phyloP scores from a whole-genome alignment of 768 basidiomycete genomes.

The Amanita pallidorosea region DNA sequence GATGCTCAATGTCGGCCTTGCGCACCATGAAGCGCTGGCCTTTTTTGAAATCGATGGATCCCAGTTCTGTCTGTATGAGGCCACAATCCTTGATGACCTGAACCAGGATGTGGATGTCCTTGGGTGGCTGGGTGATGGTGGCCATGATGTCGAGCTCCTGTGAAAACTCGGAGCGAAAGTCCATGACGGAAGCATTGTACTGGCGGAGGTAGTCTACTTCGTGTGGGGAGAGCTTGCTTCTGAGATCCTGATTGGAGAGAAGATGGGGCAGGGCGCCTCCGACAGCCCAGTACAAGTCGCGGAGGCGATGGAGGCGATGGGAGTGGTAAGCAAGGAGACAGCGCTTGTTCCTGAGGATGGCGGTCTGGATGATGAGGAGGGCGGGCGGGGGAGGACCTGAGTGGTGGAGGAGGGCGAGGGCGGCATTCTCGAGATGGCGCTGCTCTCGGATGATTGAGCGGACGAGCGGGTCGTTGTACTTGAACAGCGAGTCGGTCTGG shows the following conservation, averaged over 20 bases:
- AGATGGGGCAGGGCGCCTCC: slow-evolving; percentile 84
- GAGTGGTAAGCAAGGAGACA: slow-evolving; percentile 89
- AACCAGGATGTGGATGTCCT: slow-evolving; percentile 82
- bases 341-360: slow-evolving; percentile 90
- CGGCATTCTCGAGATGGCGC: slow-evolving; percentile 68
- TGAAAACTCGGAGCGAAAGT: slow-evolving; percentile 76
- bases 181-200: slow-evolving; percentile 44
- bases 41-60: slow-evolving; percentile 81
- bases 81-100: slow-evolving; percentile 85
- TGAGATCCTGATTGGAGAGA: slow-evolving; percentile 53
- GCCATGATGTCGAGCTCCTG: slow-evolving; percentile 84
- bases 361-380: slow-evolving; percentile 79
- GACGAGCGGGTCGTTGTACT: slow-evolving; percentile 87
- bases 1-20: slow-evolving; percentile 82
- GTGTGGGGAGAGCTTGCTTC: slow-evolving; percentile 66
- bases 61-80: slow-evolving; percentile 84
- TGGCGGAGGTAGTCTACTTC: slow-evolving; percentile 33
- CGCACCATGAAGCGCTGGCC: slow-evolving; percentile 87
- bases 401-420: slow-evolving; percentile 24
- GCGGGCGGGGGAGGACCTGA: slow-evolving; percentile 43
- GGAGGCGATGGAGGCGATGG: slow-evolving; percentile 74
- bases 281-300: slow-evolving; percentile 82
- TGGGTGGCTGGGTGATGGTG: slow-evolving; percentile 73
- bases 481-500: slow-evolving; percentile 72
- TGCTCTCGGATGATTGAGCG: slow-evolving; percentile 84